Evolutionary conservation across 2,329 filamentous ascomycete genomes (phyloP).

Genomic region (Fusarium sambucinum): DNA sequence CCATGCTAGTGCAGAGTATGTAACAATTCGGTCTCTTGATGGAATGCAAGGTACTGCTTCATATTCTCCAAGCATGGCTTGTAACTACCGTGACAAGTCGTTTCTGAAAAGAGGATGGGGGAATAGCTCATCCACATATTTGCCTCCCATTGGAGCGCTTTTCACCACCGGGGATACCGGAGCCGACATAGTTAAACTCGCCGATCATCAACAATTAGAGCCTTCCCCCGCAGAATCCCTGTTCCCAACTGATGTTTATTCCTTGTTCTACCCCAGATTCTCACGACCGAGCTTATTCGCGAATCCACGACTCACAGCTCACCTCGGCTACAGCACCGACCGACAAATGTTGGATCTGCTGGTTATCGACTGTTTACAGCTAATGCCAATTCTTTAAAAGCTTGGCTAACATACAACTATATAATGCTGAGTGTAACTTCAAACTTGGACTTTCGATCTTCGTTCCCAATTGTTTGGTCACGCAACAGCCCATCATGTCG

Average conservation of each 20-base stretch:
- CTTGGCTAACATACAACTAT: background rate
- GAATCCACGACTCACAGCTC: background rate
- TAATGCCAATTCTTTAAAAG: conserved; percentile 2
- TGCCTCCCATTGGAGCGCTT: conserved; percentile 17
- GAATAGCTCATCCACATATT: too few species aligned
- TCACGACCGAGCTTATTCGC: conserved; percentile 19
- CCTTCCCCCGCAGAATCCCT: conserved; percentile 20
- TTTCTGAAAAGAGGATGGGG: too few species aligned
- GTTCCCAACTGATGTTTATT: background rate
- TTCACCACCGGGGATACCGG: conserved; percentile 16
- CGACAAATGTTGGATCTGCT: background rate
- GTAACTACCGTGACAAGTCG: too few species aligned
- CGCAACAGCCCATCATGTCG: conserved; percentile 1
- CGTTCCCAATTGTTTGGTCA: background rate
- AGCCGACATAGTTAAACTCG: conserved; percentile 5
- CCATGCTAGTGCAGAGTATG: too few species aligned
- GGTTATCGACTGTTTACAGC: conserved; percentile 3
- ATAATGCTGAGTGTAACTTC: conserved; percentile 5
- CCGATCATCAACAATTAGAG: conserved; percentile 2
- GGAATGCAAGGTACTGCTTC: too few species aligned
- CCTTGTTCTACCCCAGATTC: conserved; percentile 28
- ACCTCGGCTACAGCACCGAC: conserved; percentile 7
- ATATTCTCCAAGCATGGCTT: too few species aligned
- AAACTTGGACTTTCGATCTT: background rate
- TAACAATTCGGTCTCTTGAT: too few species aligned